Conservation (phyloP, 1,139 yeast species). For the Pichia sp. region DNA sequence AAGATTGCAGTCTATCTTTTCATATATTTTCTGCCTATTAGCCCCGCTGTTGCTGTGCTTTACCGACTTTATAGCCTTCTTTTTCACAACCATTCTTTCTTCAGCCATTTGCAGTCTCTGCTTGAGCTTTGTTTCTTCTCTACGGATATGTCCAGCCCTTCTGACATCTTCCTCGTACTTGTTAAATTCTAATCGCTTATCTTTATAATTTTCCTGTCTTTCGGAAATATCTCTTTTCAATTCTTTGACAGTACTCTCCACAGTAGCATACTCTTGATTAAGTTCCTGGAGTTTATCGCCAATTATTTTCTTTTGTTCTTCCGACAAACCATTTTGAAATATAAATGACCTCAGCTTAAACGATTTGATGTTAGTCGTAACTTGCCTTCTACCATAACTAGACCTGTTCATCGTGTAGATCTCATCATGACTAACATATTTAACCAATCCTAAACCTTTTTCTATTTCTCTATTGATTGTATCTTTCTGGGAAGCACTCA, state of each 20-base stretch:
- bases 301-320: slow-evolving; percentile 27
- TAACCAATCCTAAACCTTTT: slow-evolving; percentile 44
- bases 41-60: slow-evolving; percentile 20
- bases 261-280: slow-evolving; percentile 8
- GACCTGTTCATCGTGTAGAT: slow-evolving; percentile 52
- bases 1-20: slow-evolving; percentile 26
- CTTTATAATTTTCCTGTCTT: slow-evolving; percentile 10
- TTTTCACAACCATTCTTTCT: slow-evolving; percentile 27
- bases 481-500: slow-evolving; percentile 41
- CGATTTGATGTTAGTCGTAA: slow-evolving; percentile 33
- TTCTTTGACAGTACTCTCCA: slow-evolving; percentile 9
- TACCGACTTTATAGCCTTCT: slow-evolving; percentile 20
- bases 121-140: slow-evolving; percentile 7
- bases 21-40: slow-evolving; percentile 21
- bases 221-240: slow-evolving; percentile 13
- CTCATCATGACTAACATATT: slow-evolving; percentile 57
- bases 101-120: slow-evolving; percentile 12
- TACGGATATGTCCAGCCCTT: not conserved
- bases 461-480: slow-evolving; percentile 23
- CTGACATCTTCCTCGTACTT: slow-evolving; percentile 5
- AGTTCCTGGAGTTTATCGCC: slow-evolving; percentile 20
- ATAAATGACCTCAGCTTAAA: slow-evolving; percentile 25
- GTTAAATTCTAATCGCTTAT: not conserved
- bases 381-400: slow-evolving; percentile 52
- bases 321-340: slow-evolving; percentile 43